A percentile compares a stretch with the other conserved stretches of the same genome.
These are phyloP conservation scores for Paralagenidium karlingii DNA, from an alignment of 352 stramenopile genomes.

Conservation along the genomic window DNA sequence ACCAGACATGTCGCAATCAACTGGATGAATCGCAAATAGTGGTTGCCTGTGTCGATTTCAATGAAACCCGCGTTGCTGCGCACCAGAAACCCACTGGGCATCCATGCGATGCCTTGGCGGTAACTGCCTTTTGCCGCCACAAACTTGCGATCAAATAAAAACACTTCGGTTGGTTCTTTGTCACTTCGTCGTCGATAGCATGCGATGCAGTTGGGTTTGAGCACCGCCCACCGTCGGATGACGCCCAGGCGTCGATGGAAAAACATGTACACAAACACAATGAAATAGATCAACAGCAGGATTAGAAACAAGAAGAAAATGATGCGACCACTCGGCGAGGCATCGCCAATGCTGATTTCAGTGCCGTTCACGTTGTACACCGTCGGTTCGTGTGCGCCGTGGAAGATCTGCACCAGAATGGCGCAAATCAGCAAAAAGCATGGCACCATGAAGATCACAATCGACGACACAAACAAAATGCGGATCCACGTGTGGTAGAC, in stretches of 20 bases:
- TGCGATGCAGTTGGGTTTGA: constrained; percentile 79
- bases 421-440: constrained; percentile 60
- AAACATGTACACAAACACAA: constrained; percentile 80
- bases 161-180: constrained; percentile 71
- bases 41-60: constrained; percentile 76
- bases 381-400: constrained; percentile 24
- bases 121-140: constrained; percentile 65
- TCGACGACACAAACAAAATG: constrained; percentile 65
- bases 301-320: constrained; percentile 29
- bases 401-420: constrained; percentile 51
- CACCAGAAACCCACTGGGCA: constrained; percentile 73
- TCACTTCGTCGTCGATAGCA: constrained; percentile 63
- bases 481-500: constrained; percentile 80
- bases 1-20: constrained; percentile 43
- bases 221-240: constrained; percentile 74
- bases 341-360: background rate
- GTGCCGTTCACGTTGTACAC: constrained; percentile 33
- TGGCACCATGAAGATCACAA: constrained; percentile 75
- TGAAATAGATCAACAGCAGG: constrained; percentile 34
- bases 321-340: background rate
- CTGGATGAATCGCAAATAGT: constrained; percentile 72
- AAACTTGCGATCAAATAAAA: constrained; percentile 81
- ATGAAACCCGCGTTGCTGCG: constrained; percentile 71
- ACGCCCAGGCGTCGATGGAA: constrained; percentile 78
- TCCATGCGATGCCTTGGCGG: constrained; percentile 75